These are phyloP conservation scores for Magnolia changhungtana DNA, from an alignment of 164 flowering plant genomes.

Conservation along the genomic window DNA sequence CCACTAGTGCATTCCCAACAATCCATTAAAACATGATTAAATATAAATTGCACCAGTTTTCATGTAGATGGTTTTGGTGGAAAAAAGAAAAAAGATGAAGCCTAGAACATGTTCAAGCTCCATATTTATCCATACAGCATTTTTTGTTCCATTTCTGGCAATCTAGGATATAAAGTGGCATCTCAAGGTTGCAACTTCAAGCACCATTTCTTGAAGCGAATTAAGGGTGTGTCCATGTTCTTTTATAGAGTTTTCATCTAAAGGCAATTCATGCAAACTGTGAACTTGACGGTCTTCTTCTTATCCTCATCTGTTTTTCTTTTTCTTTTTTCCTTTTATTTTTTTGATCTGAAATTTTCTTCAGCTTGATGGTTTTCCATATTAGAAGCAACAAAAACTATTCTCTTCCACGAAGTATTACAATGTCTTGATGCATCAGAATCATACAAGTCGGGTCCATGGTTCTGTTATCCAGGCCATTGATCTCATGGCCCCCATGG, in stretches of 20 bases:
- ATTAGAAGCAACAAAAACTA: not conserved
- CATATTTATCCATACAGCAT: too few species aligned
- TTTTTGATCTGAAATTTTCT: not conserved
- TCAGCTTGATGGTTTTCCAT: not conserved
- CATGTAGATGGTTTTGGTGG: too few species aligned
- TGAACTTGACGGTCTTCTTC: too few species aligned
- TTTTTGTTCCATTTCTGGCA: too few species aligned
- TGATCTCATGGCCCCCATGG: not conserved
- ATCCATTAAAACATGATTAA: too few species aligned
- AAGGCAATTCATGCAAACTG: too few species aligned
- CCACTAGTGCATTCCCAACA: too few species aligned
- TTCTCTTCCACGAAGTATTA: not conserved
- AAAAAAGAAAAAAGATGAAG: too few species aligned
- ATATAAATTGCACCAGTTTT: too few species aligned
- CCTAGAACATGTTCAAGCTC: too few species aligned
- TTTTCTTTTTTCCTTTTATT: not conserved
- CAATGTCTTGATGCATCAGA: not conserved
- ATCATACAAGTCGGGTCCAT: not conserved
- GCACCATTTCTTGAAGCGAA: not conserved
- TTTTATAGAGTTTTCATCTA: not conserved
- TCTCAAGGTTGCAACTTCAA: not conserved
- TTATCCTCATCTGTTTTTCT: not conserved
- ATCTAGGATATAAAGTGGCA: too few species aligned
- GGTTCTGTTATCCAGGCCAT: not conserved
- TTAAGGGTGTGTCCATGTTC: not conserved